phyloP scores from a whole-genome alignment of 306 rosid species.

The Medicago lupulina region DNA sequence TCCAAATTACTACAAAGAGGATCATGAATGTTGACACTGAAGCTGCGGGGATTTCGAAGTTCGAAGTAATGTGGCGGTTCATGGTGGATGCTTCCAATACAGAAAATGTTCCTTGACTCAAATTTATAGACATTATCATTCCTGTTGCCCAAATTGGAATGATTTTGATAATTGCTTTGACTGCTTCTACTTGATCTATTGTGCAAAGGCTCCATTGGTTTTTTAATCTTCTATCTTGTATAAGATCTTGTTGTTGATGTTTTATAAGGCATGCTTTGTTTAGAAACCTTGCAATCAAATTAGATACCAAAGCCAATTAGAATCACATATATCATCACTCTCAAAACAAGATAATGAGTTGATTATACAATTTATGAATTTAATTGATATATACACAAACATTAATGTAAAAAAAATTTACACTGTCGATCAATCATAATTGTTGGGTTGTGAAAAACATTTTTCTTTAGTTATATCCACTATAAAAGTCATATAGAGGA shows the following conservation, averaged over 20 bases:
- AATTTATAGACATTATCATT: constrained; percentile 24
- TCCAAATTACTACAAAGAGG: not conserved
- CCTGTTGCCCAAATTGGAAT: constrained; percentile 31
- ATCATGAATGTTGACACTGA: not conserved
- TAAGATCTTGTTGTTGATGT: not conserved
- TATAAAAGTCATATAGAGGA: too few relatives aligned
- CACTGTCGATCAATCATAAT: too few relatives aligned
- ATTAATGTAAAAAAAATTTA: too few relatives aligned
- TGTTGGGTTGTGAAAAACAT: too few relatives aligned
- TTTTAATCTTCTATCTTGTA: constrained; percentile 2
- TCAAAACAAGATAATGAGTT: not conserved
- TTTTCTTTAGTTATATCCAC: too few relatives aligned
- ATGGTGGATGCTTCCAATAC: constrained; percentile 13
- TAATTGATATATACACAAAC: too few relatives aligned
- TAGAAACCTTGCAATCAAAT: constrained; percentile 22
- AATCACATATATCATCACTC: not conserved
- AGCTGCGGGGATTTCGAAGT: constrained; percentile 14
- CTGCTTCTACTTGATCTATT: constrained; percentile 47
- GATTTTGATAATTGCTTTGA: constrained; percentile 21
- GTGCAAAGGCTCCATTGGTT: constrained; percentile 48
- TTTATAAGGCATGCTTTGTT: constrained; percentile 53
- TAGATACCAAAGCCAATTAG: not conserved
- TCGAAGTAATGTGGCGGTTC: constrained; percentile 8
- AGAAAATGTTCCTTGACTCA: constrained; percentile 3
- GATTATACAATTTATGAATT: too few relatives aligned